Evolutionary conservation across 345 rosid species (phyloP).

Genomic region (Murraya paniculata): DNA sequence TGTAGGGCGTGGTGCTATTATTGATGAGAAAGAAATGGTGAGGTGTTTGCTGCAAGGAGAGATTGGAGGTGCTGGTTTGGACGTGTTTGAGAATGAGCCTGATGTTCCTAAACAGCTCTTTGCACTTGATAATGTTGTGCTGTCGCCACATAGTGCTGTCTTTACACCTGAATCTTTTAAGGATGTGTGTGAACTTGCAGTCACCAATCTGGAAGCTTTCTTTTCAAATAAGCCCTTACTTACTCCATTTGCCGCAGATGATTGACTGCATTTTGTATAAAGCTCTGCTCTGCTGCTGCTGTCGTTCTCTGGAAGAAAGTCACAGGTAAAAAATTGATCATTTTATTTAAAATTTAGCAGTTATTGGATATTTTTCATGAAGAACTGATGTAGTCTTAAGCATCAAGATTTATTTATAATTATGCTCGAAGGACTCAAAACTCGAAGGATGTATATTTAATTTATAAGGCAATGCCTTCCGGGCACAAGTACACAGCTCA

Average conservation of each 20-base stretch:
- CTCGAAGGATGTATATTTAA: no score
- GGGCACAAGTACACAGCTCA: no score
- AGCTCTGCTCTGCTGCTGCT: not conserved
- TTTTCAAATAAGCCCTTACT: constrained; percentile 38
- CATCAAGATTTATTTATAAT: no score
- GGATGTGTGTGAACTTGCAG: constrained; percentile 27
- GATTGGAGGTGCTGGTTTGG: constrained; percentile 57
- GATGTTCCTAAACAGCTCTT: constrained; percentile 41
- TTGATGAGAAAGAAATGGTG: constrained; percentile 52
- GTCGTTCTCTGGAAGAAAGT: not conserved
- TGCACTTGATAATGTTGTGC: constrained; percentile 41
- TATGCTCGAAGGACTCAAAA: no score
- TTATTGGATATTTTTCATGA: not conserved
- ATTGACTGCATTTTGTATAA: not conserved
- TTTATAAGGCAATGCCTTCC: no score
- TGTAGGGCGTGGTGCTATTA: constrained; percentile 43
- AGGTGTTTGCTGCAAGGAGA: constrained; percentile 40
- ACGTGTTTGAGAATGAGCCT: constrained; percentile 62
- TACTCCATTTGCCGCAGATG: constrained; percentile 9
- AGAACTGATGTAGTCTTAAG: not conserved
- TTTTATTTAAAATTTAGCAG: not conserved
- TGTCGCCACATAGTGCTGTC: constrained; percentile 25
- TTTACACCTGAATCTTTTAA: constrained; percentile 39
- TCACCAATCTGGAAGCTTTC: constrained; percentile 52
- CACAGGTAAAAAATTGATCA: not conserved